Base-by-base conservation (phyloP, 108 stramenopile genomes). In the Discostella stelligeroides region DNA sequence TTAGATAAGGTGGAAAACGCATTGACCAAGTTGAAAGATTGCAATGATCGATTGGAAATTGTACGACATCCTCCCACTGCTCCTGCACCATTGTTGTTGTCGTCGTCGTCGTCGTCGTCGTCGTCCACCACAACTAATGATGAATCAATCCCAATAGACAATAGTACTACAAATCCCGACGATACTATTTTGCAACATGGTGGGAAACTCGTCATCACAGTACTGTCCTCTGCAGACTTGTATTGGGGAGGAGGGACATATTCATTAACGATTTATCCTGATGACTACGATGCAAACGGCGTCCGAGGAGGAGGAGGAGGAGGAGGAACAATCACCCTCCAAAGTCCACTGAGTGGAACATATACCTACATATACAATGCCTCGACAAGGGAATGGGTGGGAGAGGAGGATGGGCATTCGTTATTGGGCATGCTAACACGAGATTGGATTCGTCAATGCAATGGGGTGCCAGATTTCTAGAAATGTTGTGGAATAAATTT, bases 401-500 rank as follows among this genome's bases (percentile, higher is more conserved):
- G 86, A 14, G 69, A 49, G 29, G 84, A 84, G 9, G 92, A 94
- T 72, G 90, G 86, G 0, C 90, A 94, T 79, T 51, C 65, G 0
- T 74, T 91, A 51, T 79, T 91, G 58, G 92, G 92, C 13, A 81
- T 94, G 73, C 64, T 94, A 15, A 89, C 89, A 2, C 65, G 92
- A 63, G 92, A 94, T 79, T 83, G 89, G 51, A 88, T 90, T 46
- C 82, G 88, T 5, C 88, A 94, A 37, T 88, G 87, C 62, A 81
- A 84, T 60, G 92, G 92, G 40, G 72, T 91, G 40, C 92, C 92
- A 20, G 76, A 89, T 18, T 82, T 94, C 24, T 94, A 75, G 81
- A 28, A 17, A 29, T 37, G 23, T 27, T 49, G n/a, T n/a, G n/a
- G n/a, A n/a, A n/a, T n/a, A n/a, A n/a, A n/a, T n/a, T n/a, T n/a